Percentiles rank a stretch among this genome's conserved stretches.
phyloP scores from a whole-genome alignment of 1,284 basidiomycete species.

The Ganoderma leucocontextum region DNA sequence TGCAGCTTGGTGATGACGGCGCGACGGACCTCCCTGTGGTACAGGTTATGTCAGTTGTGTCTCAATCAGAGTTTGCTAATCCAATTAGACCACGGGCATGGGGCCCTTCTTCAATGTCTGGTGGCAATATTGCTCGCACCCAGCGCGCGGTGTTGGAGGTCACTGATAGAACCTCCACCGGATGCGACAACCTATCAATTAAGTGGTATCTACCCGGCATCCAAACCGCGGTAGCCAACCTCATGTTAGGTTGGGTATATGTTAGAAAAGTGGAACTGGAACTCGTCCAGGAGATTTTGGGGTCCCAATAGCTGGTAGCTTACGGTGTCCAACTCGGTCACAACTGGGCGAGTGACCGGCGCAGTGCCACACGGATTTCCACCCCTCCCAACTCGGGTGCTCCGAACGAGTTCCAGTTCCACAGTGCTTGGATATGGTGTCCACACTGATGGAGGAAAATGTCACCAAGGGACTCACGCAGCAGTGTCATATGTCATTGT shows the following conservation, averaged over 20 bases:
- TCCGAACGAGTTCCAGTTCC: not conserved
- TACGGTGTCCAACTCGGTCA: not conserved
- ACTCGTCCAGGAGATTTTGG: not conserved
- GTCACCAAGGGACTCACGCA: constrained; percentile 62
- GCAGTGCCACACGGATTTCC: not conserved
- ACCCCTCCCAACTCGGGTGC: not conserved
- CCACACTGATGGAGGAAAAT: not conserved
- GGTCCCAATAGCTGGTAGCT: not conserved
- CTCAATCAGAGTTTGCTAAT: too few relatives aligned
- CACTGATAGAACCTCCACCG: too few relatives aligned
- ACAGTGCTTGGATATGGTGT: not conserved
- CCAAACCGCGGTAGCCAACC: not conserved
- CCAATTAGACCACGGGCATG: too few relatives aligned
- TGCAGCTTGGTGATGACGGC: constrained; percentile 87
- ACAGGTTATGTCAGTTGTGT: not conserved
- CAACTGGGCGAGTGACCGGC: not conserved
- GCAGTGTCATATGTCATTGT: constrained; percentile 81
- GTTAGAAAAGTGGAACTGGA: not conserved
- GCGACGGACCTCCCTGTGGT: constrained; percentile 85
- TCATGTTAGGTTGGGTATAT: not conserved
- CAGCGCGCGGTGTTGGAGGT: too few relatives aligned
- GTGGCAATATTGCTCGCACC: too few relatives aligned
- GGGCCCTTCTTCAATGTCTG: too few relatives aligned
- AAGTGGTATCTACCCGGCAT: not conserved
- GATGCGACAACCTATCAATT: not conserved